Evolutionary conservation across 345 rosid species (phyloP).

Genomic region (Pistacia vera): DNA sequence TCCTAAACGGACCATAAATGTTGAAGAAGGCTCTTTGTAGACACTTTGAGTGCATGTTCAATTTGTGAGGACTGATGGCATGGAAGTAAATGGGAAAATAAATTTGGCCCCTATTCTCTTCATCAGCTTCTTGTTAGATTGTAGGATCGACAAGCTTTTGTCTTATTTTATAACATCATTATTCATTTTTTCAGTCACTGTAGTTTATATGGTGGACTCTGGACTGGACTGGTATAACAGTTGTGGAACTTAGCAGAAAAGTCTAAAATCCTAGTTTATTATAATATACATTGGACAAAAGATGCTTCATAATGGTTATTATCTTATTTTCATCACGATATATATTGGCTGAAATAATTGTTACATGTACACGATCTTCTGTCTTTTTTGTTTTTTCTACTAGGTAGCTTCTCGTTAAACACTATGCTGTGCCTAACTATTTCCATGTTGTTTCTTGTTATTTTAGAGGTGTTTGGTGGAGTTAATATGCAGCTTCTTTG

Average conservation of each 20-base stretch:
- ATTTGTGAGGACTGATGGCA: background rate
- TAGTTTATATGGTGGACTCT: background rate
- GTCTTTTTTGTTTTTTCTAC: background rate
- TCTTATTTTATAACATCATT: background rate
- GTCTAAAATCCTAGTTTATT: background rate
- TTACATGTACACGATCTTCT: background rate
- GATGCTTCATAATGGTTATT: background rate
- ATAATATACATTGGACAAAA: background rate
- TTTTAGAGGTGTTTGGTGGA: conserved; percentile 91
- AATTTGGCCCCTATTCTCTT: background rate
- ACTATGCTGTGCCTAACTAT: background rate
- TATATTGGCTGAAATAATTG: background rate
- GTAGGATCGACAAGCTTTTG: background rate
- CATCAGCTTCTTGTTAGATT: background rate
- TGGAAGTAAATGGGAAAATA: background rate
- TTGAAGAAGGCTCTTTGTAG: background rate
- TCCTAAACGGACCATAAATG: background rate
- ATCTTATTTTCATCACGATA: background rate
- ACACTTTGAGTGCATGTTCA: background rate
- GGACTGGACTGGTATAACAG: background rate
- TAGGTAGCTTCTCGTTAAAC: background rate
- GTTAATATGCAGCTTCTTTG: conserved; percentile 97
- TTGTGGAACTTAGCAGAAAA: background rate
- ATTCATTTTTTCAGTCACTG: background rate
- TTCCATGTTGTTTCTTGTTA: conserved; percentile 12